These are phyloP conservation scores for Teunomyces funiuensis DNA, from an alignment of 805 yeast species.

Conservation along the genomic window DNA sequence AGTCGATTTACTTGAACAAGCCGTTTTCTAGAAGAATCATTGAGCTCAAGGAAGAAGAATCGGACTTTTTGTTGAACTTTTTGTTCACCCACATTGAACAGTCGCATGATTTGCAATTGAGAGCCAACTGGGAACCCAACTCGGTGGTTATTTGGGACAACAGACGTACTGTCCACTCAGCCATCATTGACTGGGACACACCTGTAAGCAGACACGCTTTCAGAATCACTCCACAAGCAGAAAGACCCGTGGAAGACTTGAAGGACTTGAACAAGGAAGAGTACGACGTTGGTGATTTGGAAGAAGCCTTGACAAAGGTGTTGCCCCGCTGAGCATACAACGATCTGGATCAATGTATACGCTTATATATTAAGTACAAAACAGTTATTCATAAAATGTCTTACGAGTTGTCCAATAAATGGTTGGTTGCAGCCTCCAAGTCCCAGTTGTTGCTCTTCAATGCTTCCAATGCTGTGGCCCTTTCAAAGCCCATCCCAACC, in stretches of 20 bases:
- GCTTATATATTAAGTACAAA: no score
- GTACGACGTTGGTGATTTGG: conserved; percentile 32
- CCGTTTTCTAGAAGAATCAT: conserved; percentile 36
- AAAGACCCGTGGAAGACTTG: conserved; percentile 38
- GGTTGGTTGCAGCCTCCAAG: conserved; percentile 84
- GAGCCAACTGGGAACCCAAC: conserved; percentile 38
- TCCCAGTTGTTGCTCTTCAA: conserved; percentile 69
- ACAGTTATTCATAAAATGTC: conserved; percentile 2
- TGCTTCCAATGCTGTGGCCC: conserved; percentile 65
- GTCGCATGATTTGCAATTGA: conserved; percentile 36
- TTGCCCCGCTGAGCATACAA: not conserved
- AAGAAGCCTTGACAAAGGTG: conserved; percentile 24
- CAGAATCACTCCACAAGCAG: conserved; percentile 38
- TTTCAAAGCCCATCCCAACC: conserved; percentile 85
- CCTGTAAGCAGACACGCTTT: conserved; percentile 38
- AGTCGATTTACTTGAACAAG: conserved; percentile 30
- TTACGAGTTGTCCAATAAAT: conserved; percentile 68
- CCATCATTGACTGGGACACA: conserved; percentile 35
- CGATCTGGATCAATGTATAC: conserved; percentile 1
- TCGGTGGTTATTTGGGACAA: conserved; percentile 40
- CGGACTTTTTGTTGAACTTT: conserved; percentile 28
- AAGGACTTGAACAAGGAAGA: conserved; percentile 39
- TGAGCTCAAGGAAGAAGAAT: conserved; percentile 37
- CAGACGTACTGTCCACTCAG: conserved; percentile 34
- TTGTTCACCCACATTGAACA: conserved; percentile 33